Evolutionary conservation across 1,284 basidiomycete genomes (phyloP), one percentile per base, ranked within the genome.

Genomic region (Boletus semigastroideus): DNA sequence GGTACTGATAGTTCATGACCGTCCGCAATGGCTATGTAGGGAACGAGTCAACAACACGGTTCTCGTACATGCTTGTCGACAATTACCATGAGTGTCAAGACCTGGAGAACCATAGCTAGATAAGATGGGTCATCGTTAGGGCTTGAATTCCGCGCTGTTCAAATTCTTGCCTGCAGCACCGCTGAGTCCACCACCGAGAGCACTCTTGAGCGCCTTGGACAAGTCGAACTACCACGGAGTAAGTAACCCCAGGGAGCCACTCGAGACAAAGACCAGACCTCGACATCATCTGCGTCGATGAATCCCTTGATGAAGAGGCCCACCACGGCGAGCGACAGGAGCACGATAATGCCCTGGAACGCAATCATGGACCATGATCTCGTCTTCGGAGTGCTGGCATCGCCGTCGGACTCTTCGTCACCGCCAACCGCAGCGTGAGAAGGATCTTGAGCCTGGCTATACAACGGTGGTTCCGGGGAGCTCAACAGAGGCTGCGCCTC

Each of bases 1-100:
- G 82, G 64, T 90, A 91, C 71, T 92, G 92, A 66, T 91, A 94
- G 74, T 95, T 95, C 92, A 95, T 94, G 51, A 93, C 78, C 2
- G 92, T 96, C 22, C 92, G 81, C 2, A 91, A 68, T 2, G 89
- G 89, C 85, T 76, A 40, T 30, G 28, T 22, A 3, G 53, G 16
- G 13, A 27, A 8, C 65, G 42, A 64, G 46, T n/a, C 25, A 25
- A 25, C 25, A 5, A 25, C 25, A 48, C 5, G 17, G 10, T 13
- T 40, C 34, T 55, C 46, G 17, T 46, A 53, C 5, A 43, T n/a
- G n/a, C 30, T 49, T 7, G 19, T 53, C 25, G 34, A 9, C 57
- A 59, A 52, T 51, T 63, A 83, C 84, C 90, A 94, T 94, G 49
- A 94, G 78, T 1, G 85, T 83, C 41, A 93, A 69, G 13, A 96